These are phyloP conservation scores for Bremia lactucae DNA, from an alignment of 352 stramenopile species.

Conservation along the genomic window DNA sequence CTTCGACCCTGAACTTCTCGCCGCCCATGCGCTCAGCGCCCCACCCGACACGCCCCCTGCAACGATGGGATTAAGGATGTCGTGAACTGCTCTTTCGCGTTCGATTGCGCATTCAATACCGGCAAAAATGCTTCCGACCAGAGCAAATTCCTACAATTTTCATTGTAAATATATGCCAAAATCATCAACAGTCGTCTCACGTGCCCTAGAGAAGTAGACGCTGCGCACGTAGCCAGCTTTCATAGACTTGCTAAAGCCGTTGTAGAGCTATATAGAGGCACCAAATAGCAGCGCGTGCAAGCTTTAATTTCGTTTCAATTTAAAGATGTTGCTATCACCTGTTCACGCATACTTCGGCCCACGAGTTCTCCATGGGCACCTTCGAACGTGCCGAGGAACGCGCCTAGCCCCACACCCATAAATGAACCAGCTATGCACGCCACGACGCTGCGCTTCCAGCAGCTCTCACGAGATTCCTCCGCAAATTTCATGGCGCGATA, in stretches of 20 bases:
- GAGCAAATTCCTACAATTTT: slow-evolving; percentile 56
- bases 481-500: slow-evolving; percentile 59
- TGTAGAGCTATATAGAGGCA: slow-evolving; percentile 42
- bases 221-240: slow-evolving; percentile 66
- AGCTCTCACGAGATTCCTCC: slow-evolving; percentile 70
- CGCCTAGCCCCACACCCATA: slow-evolving; percentile 77
- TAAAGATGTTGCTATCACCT: too few relatives aligned
- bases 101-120: slow-evolving; percentile 78
- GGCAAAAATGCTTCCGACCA: slow-evolving; percentile 72
- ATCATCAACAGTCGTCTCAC: neutral
- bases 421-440: slow-evolving; percentile 49
- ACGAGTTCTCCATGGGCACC: slow-evolving; percentile 78
- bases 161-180: neutral
- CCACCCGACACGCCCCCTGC: slow-evolving; percentile 58
- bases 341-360: slow-evolving; percentile 75
- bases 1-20: slow-evolving; percentile 46
- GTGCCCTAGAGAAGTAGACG: slow-evolving; percentile 80
- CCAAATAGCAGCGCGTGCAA: neutral
- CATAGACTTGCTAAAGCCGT: slow-evolving; percentile 80
- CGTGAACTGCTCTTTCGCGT: slow-evolving; percentile 63
- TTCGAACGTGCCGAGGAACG: slow-evolving; percentile 83
- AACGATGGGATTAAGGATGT: slow-evolving; percentile 71
- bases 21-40: slow-evolving; percentile 56
- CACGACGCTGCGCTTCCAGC: slow-evolving; percentile 78
- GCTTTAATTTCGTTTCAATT: too few relatives aligned